Conservation (phyloP, 108 stramenopile species). For the Parietichytrium sp. region DNA sequence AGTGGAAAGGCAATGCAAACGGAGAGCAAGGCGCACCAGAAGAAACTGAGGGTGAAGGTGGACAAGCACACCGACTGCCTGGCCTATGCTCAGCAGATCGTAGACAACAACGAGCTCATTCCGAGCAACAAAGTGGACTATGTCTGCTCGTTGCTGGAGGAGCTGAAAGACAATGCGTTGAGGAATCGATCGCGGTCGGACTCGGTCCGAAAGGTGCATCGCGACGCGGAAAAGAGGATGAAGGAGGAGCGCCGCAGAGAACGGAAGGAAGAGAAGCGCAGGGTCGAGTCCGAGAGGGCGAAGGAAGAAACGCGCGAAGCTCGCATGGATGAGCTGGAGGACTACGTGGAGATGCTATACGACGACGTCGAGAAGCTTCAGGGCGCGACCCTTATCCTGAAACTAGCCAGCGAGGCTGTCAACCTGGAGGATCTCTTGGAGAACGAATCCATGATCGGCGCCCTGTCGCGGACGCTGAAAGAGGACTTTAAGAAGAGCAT, state of each 20-base stretch:
- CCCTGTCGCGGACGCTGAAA: constrained; percentile 57
- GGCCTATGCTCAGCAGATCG: constrained; percentile 1
- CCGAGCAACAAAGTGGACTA: constrained; percentile 13
- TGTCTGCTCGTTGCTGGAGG: background rate
- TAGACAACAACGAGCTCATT: background rate
- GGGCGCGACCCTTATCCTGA: constrained; percentile 60
- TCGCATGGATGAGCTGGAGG: constrained; percentile 55
- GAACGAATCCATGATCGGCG: constrained; percentile 64
- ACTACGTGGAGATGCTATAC: constrained; percentile 67
- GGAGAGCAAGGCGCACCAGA: constrained; percentile 19
- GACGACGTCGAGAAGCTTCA: constrained; percentile 48
- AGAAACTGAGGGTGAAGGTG: background rate
- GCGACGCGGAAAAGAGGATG: background rate
- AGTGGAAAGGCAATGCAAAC: constrained; percentile 32
- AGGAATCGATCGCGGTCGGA: background rate
- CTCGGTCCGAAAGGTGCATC: background rate
- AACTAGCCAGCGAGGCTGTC: constrained; percentile 57
- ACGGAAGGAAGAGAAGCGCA: background rate
- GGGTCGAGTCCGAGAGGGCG: constrained; percentile 48
- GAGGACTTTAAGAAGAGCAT: constrained; percentile 64
- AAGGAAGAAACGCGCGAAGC: constrained; percentile 49
- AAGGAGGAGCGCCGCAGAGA: background rate
- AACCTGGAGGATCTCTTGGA: constrained; percentile 62
- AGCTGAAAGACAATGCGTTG: background rate
- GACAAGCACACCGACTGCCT: background rate